Base-by-base conservation (phyloP, 495 filamentous ascomycete species). In the Talaromyces stipitatus region DNA sequence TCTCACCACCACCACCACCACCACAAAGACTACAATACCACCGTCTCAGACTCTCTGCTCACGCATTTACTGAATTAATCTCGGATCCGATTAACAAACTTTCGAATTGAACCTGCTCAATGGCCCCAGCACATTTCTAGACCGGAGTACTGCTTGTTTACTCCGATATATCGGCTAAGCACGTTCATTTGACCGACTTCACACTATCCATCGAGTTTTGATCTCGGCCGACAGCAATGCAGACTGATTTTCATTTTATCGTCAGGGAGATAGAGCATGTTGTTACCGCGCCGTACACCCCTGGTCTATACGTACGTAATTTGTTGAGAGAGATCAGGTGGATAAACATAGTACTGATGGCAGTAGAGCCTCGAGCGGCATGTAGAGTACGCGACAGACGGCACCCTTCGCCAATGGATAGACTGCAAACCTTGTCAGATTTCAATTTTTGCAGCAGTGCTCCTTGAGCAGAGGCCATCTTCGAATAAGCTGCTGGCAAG, bases 361-460 rank as follows among this genome's bases (percentile, higher is more conserved):
- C 10, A 28, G 11, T 23, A 82, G 78, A 69, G 71, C 29, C 64
- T 82, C 12, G 58, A 77, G 56, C 60, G 57, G 6, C 50, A 75
- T 8, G 57, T 69, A 1, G 59, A 69, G 16, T 22, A 60, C 26
- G 28, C 55, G 5, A 38, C 67, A 10, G 12, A 52, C 4, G 20
- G 41, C 3, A 54, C 52, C 5, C 53, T 80, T 3, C 58, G 58
- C 3, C 60, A 58, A 0, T 82, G 79, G 79, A 71, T 68, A 9
- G 53, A 62, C 16, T 69, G 65, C 43, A 81, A 80, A 58, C 70
- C 68, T 27, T 81, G 79, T 57, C 75, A 79, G 55, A 61, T 78
- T 20, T 68, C 66, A 2, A 50, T 66, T 26, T 53, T 82, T 12
- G 72, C 64, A 23, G 67, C 73, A 33, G 62, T 73, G 33, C 58